Base-by-base conservation (phyloP, 495 filamentous ascomycete genomes). In the Talaromyces thailandensis region DNA sequence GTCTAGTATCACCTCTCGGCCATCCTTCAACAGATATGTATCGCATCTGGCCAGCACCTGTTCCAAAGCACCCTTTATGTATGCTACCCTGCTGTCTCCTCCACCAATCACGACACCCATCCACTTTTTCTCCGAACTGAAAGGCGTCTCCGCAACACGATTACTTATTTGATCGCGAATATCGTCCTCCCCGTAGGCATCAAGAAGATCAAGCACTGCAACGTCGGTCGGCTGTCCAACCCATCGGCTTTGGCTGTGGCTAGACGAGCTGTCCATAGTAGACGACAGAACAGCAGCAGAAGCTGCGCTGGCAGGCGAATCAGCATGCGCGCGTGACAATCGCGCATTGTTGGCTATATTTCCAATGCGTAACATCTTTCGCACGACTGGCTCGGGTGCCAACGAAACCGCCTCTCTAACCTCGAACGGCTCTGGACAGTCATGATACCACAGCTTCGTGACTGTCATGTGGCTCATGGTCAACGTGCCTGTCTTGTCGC, bases 381-480 rank as follows among this genome's bases (percentile, higher is more conserved):
- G 79, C 21, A 88, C 89, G 2, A 90, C 88, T 23, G 85, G 78
- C 56, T 90, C 89, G 1, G 88, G 85, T 29, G 85, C 81, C 45
- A 76, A 75, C 6, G 84, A 83, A 55, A 84, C 78, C 45, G 88
- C 81, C 56, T 91, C 88, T 53, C 88, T 84, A 7, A 95, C 84
- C 65, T 94, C 87, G 28, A 94, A 79, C 14, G 91, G 86, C 18
- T 79, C 79, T 1, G 78, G 71, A 24, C 84, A 82, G 63, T 91
- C 90, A 67, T 94, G 92, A 68, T 91, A 88, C 94, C 94, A 99
- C 77, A 98, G 86, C 68, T 96, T 95, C 18, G 92, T 94, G 2
- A 95, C 93, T 2, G 95, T 95, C 93, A 98, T 97, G 69, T 98
- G 95, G 69, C 98, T 99, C 73, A 90, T 89, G 0, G 94, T 99